Evolutionary conservation across 192 early-diverging fungal genomes (phyloP).

Genomic region (Backusella mclennaniae): DNA sequence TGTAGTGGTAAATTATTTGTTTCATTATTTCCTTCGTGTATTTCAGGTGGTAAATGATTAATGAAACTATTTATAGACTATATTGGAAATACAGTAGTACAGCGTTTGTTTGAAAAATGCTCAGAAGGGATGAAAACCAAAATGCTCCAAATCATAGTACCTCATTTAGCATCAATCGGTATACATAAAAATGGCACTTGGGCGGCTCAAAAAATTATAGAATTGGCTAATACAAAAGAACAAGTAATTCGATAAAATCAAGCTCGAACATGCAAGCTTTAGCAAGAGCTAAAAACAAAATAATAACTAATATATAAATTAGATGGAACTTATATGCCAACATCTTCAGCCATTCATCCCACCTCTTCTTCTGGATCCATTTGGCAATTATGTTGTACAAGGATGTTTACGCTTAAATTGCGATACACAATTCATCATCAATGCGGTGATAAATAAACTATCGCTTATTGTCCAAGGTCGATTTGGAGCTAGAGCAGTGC

Average conservation of each 20-base stretch:
- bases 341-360: slow-evolving; percentile 69
- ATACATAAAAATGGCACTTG: slow-evolving; percentile 98
- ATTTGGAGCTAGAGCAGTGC: slow-evolving; percentile 88
- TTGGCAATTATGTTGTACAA: slow-evolving; percentile 98
- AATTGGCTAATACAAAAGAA: slow-evolving; percentile 53
- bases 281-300: background rate
- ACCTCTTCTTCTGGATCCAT: slow-evolving; percentile 87
- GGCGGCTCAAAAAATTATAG: slow-evolving; percentile 96
- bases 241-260: background rate
- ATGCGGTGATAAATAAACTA: slow-evolving; percentile 80
- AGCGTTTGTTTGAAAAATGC: slow-evolving; percentile 83
- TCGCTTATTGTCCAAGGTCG: slow-evolving; percentile 84
- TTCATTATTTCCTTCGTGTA: background rate
- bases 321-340: slow-evolving; percentile 54
- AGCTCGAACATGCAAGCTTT: background rate
- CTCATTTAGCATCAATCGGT: slow-evolving; percentile 85
- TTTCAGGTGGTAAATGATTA: background rate
- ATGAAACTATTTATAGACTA: slow-evolving; percentile 52
- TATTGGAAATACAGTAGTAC: slow-evolving; percentile 93
- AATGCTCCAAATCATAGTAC: slow-evolving; percentile 73
- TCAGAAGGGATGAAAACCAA: slow-evolving; percentile 62
- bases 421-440: slow-evolving; percentile 81
- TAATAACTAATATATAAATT: slow-evolving; percentile 46
- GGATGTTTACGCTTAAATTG: slow-evolving; percentile 80
- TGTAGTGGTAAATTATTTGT: slow-evolving; percentile 67